These are phyloP conservation scores for Tricholoma bakamatsutake DNA, from an alignment of 768 basidiomycete species.

Conservation along the genomic window DNA sequence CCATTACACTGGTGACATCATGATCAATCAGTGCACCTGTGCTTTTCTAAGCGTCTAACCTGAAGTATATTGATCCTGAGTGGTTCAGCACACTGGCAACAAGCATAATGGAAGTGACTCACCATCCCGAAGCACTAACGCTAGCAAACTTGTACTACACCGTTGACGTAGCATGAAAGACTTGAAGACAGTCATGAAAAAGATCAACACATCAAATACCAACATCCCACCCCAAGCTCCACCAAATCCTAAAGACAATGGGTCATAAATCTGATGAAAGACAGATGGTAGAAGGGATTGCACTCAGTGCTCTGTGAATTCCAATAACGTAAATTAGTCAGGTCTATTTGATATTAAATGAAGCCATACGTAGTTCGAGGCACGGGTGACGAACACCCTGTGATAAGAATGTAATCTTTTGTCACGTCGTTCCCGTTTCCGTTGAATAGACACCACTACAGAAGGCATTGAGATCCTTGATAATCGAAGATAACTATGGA, in stretches of 20 bases:
- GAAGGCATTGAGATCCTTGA: background rate
- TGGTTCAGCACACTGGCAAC: background rate
- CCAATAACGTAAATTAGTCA: background rate
- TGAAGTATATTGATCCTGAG: conserved; percentile 3
- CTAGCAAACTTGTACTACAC: background rate
- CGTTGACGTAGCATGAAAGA: background rate
- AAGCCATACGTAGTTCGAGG: background rate
- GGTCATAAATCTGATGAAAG: background rate
- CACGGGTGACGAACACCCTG: background rate
- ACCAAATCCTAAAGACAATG: background rate
- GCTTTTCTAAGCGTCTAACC: background rate
- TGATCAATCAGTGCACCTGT: background rate
- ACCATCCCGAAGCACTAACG: conserved; percentile 3
- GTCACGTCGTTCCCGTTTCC: background rate
- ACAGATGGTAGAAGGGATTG: background rate
- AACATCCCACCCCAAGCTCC: conserved; percentile 5
- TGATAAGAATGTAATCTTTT: background rate
- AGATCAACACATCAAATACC: background rate
- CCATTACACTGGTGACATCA: background rate
- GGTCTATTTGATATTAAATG: background rate
- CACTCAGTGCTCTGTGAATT: background rate
- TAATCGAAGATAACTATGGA: background rate
- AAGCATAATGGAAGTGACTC: background rate
- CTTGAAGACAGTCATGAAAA: background rate
- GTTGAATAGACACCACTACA: conserved; percentile 1